Percentiles rank a stretch among this genome's conserved stretches.
Evolutionary conservation across 116 monocot genomes (phyloP).

Genomic region (Zostera marina): DNA sequence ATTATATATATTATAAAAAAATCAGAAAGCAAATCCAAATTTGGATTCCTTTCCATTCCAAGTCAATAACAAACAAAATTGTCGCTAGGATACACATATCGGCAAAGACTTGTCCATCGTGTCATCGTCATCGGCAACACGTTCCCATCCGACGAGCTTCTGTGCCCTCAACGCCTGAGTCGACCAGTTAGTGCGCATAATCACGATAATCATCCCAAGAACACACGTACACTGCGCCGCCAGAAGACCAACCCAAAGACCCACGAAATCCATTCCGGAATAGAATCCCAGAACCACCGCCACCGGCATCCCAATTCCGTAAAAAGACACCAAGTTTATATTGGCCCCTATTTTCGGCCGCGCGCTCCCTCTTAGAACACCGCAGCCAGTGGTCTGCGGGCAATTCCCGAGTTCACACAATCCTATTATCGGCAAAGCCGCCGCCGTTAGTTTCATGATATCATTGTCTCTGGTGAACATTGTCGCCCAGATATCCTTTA

Average conservation of each 20-base stretch:
- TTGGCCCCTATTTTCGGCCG: slow-evolving; percentile 15
- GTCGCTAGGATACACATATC: too few species aligned
- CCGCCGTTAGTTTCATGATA: slow-evolving; percentile 19
- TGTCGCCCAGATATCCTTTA: slow-evolving; percentile 19
- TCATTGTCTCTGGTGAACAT: slow-evolving; percentile 24
- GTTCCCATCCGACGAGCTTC: slow-evolving; percentile 2
- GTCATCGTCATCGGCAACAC: background rate
- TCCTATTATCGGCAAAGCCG: slow-evolving; percentile 26
- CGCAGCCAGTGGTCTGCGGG: slow-evolving; percentile 34
- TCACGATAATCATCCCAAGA: slow-evolving; percentile 10
- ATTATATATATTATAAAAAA: too few species aligned
- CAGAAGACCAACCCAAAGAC: slow-evolving; percentile 26
- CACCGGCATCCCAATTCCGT: slow-evolving; percentile 35
- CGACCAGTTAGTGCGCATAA: slow-evolving; percentile 20
- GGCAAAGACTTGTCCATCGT: too few species aligned
- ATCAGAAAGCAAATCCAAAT: too few species aligned
- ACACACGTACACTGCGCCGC: slow-evolving; percentile 28
- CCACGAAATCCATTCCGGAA: slow-evolving; percentile 17
- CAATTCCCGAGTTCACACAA: slow-evolving; percentile 36
- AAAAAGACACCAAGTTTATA: slow-evolving; percentile 28
- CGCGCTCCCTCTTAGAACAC: slow-evolving; percentile 28
- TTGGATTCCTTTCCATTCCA: too few species aligned
- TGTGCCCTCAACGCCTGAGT: slow-evolving; percentile 14
- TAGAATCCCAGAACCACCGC: slow-evolving; percentile 19
- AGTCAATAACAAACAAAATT: too few species aligned